Percentiles rank a stretch among this genome's conserved stretches.
Evolutionary conservation across 257 asterid genomes (phyloP).

Genomic region (Gentiana dahurica): DNA sequence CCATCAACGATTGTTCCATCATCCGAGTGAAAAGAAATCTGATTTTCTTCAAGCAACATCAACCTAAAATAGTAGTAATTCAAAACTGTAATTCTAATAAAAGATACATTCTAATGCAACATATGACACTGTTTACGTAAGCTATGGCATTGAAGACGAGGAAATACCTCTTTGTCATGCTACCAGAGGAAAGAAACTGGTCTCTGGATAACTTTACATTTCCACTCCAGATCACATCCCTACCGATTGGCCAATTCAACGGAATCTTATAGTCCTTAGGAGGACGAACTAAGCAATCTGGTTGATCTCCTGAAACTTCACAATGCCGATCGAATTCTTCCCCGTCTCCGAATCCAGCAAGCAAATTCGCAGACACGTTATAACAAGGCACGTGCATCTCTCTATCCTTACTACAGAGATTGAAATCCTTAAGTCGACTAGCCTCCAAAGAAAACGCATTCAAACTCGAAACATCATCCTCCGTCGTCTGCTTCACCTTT

Average conservation of each 20-base stretch:
- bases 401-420: slow-evolving; percentile 77
- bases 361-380: slow-evolving; percentile 67
- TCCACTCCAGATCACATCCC: slow-evolving; percentile 89
- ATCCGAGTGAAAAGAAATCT: slow-evolving; percentile 86
- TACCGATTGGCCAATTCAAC: slow-evolving; percentile 85
- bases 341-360: slow-evolving; percentile 65
- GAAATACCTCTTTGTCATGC: slow-evolving; percentile 91
- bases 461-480: slow-evolving; percentile 63
- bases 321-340: slow-evolving; percentile 95
- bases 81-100: slow-evolving; percentile 5
- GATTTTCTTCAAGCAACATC: slow-evolving; percentile 97
- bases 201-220: slow-evolving; percentile 88
- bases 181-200: slow-evolving; percentile 96
- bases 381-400: slow-evolving; percentile 92
- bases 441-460: slow-evolving; percentile 37
- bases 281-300: slow-evolving; percentile 79
- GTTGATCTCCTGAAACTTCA: slow-evolving; percentile 45
- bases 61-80: slow-evolving; percentile 44
- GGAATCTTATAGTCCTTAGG: slow-evolving; percentile 94
- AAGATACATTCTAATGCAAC: neutral
- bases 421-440: slow-evolving; percentile 42
- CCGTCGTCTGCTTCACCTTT: slow-evolving; percentile 64
- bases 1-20: slow-evolving; percentile 69
- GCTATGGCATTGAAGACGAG: slow-evolving; percentile 7
- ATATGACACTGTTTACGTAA: neutral